Percentiles rank a stretch among this genome's conserved stretches.
phyloP scores from a whole-genome alignment of 768 basidiomycete genomes.

The Naematelia aurantialba region DNA sequence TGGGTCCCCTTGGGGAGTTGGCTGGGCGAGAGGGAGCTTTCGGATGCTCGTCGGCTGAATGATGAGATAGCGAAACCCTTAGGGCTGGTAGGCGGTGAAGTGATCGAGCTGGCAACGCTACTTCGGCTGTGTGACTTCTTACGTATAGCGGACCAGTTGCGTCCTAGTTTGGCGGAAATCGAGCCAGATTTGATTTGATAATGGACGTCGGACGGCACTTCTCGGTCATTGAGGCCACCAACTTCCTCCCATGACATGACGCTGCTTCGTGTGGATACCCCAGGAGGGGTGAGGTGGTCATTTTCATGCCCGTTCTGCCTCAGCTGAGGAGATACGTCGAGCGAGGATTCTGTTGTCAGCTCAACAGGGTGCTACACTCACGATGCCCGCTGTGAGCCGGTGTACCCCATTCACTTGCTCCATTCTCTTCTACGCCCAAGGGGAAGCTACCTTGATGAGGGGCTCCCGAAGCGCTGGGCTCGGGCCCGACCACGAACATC shows the following conservation, averaged over 20 bases:
- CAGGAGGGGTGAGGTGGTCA: constrained; percentile 17
- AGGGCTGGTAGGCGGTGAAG: constrained; percentile 26
- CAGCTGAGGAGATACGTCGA: constrained; percentile 14
- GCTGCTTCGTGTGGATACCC: constrained; percentile 21
- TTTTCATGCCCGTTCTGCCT: constrained; percentile 9
- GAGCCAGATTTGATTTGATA: constrained; percentile 40
- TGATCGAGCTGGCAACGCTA: constrained; percentile 16
- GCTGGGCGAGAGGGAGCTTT: constrained; percentile 26
- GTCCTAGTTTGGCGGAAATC: constrained; percentile 39
- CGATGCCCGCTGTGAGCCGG: constrained; percentile 31
- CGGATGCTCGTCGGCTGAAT: constrained; percentile 29
- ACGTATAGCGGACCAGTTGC: constrained; percentile 30
- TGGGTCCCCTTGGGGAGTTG: constrained; percentile 38
- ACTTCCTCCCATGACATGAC: constrained; percentile 48
- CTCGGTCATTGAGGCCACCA: constrained; percentile 33
- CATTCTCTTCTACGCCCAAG: constrained; percentile 27
- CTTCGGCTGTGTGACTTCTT: constrained; percentile 30
- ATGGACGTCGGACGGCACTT: constrained; percentile 33
- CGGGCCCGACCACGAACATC: constrained; percentile 36
- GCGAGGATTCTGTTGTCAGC: constrained; percentile 16
- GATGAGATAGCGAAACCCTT: constrained; percentile 8
- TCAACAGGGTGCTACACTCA: constrained; percentile 6
- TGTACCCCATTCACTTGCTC: constrained; percentile 42
- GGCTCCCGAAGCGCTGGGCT: constrained; percentile 1
- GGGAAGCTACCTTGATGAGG: constrained; percentile 24